Evolutionary conservation across 2,329 filamentous ascomycete species (phyloP).

Genomic region (Sporothrix mexicana): DNA sequence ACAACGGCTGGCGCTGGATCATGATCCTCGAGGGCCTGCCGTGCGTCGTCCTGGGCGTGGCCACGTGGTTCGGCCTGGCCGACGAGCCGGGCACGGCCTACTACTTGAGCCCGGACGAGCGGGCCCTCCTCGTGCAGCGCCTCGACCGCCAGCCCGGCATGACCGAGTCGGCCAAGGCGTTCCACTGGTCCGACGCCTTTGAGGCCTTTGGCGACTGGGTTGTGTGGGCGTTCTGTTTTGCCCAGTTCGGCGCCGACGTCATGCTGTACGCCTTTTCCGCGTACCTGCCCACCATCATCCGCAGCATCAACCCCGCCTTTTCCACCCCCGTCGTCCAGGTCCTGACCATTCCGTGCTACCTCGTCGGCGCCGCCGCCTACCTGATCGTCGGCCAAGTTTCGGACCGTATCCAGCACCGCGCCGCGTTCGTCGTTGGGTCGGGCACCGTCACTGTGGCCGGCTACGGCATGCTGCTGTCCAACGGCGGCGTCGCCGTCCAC

Average conservation of each 20-base stretch:
- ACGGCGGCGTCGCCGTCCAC: constrained; percentile 67
- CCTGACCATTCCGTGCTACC: constrained; percentile 79
- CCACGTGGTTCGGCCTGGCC: constrained; percentile 63
- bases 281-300: constrained; percentile 80
- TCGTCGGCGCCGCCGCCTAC: constrained; percentile 72
- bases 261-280: constrained; percentile 77
- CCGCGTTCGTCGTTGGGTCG: background rate
- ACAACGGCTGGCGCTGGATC: constrained; percentile 75
- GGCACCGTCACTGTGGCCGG: background rate
- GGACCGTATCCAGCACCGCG: constrained; percentile 70
- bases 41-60: constrained; percentile 60
- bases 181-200: constrained; percentile 65
- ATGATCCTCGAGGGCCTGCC: constrained; percentile 62
- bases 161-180: constrained; percentile 53
- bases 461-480: constrained; percentile 4
- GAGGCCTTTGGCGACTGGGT: constrained; percentile 77
- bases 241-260: constrained; percentile 74
- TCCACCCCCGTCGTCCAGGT: constrained; percentile 71
- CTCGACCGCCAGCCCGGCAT: constrained; percentile 52
- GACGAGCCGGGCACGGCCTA: constrained; percentile 66
- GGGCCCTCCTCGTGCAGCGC: constrained; percentile 51
- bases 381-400: constrained; percentile 69
- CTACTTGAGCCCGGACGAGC: constrained; percentile 61
- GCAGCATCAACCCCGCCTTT: constrained; percentile 66
- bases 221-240: constrained; percentile 71